Evolutionary conservation across 2,329 filamentous ascomycete species (phyloP), one percentile per base, ranked within the genome.

Genomic region (Grosmannia clavigera): DNA sequence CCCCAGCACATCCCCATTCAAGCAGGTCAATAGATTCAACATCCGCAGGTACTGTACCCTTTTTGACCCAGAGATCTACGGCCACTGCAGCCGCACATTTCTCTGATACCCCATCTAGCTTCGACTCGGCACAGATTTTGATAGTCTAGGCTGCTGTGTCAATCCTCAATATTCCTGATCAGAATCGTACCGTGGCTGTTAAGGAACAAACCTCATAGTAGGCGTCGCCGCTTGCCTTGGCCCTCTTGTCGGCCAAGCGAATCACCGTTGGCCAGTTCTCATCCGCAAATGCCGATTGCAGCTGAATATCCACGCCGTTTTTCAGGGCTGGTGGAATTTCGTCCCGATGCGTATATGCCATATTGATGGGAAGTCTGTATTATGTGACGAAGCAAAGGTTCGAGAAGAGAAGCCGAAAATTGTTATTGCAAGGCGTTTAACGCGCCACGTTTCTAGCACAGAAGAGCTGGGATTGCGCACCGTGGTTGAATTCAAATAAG

Each of bases 281-380:
- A 59, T 81, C 78, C 50, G 74, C 72, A 60, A 81, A 84, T 58
- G 79, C 79, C 16, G 75, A 74, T 70, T 82, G 78, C 11, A 84
- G 73, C 71, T 81, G 77, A 57, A 79, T 71, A 64, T 81, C 78
- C 58, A 80, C 76, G 62, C 74, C 78, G 66, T 74, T 76, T 65
- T 75, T 79, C 54, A 81, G 74, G 55, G 70, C 67, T 53, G 73
- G 73, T 57, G 66, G 65, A 60, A 68, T 68, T 59, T 69, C 67
- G 61, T 66, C 64, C 59, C 61, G 25, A 40, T 48, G 56, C 66
- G 67, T 67, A 7, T 25, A 40, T 5, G 35, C 14, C 35, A 53
- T 33, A n/a, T n/a, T 35, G 22, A 33, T 22, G 12, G 22, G 29
- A 22, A 54, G 16, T 5, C 50, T 16, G 50, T 31, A 19, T 52